These are phyloP conservation scores for Metschnikowia noctiluminum DNA, from an alignment of 805 yeast species.

Conservation along the genomic window DNA sequence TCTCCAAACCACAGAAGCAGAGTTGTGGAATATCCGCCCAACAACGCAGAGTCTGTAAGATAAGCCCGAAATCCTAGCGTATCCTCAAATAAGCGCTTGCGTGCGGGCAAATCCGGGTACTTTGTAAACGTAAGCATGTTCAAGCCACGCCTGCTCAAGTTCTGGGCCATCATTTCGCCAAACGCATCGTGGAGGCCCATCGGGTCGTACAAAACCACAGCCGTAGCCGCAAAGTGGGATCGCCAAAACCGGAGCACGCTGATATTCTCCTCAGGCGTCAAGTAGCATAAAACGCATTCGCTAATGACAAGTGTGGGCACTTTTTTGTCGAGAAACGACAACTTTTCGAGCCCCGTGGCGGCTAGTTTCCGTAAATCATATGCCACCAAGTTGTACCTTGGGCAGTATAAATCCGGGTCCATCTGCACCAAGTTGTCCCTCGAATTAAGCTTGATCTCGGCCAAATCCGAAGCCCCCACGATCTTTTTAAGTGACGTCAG, in stretches of 20 bases:
- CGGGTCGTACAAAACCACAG: conserved; percentile 64
- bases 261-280: conserved; percentile 48
- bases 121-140: conserved; percentile 53
- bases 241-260: conserved; percentile 45
- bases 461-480: conserved; percentile 16
- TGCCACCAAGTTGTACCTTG: conserved; percentile 51
- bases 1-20: conserved; percentile 40
- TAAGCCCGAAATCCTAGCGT: conserved; percentile 27
- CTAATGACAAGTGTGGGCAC: conserved; percentile 62
- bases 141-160: conserved; percentile 59
- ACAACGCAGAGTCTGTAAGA: conserved; percentile 46
- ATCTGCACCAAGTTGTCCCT: conserved; percentile 23
- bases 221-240: conserved; percentile 22
- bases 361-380: conserved; percentile 47
- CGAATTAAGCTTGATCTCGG: conserved; percentile 9
- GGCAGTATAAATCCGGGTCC: conserved; percentile 32
- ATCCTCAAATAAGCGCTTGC: conserved; percentile 22
- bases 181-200: conserved; percentile 59
- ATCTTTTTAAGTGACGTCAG: conserved; percentile 25
- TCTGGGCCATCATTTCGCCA: conserved; percentile 65
- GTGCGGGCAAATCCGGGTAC: conserved; percentile 43
- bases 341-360: conserved; percentile 9
- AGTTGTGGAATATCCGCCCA: conserved; percentile 34
- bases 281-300: conserved; percentile 76
- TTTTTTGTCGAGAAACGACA: conserved; percentile 25